Conservation (phyloP, 176 grass and related monocot species). For the Triticum timopheevii region DNA sequence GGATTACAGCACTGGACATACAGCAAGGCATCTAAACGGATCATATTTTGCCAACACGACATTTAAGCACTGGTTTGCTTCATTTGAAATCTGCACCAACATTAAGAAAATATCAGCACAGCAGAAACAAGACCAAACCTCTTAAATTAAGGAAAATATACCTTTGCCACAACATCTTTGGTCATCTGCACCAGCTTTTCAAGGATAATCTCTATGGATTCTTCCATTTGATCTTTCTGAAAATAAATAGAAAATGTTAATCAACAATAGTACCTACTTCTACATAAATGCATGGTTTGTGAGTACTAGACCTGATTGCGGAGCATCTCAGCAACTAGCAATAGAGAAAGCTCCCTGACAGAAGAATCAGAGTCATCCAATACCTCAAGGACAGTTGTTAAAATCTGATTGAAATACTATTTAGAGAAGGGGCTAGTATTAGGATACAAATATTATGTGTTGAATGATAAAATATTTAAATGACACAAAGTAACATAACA, state of each 20-base stretch:
- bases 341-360: constrained; percentile 63
- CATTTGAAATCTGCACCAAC: constrained; percentile 72
- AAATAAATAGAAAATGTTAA: constrained; percentile 26
- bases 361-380: constrained; percentile 80
- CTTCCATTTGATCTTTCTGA: constrained; percentile 78
- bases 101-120: constrained; percentile 31
- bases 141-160: constrained; percentile 23
- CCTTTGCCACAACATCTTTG: constrained; percentile 71
- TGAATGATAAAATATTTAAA: constrained; percentile 25
- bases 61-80: constrained; percentile 80
- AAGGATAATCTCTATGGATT: constrained; percentile 87
- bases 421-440: constrained; percentile 24
- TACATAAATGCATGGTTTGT: constrained; percentile 15
- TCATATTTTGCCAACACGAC: constrained; percentile 60
- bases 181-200: constrained; percentile 77
- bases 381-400: constrained; percentile 72
- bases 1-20: constrained; percentile 39
- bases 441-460: constrained; percentile 25
- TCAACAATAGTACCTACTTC: constrained; percentile 18
- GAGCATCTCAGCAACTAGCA: constrained; percentile 72
- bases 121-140: neutral
- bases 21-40: constrained; percentile 78
- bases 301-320: constrained; percentile 68
- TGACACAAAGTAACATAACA: neutral
- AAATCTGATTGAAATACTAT: constrained; percentile 95